Evolutionary conservation across 495 filamentous ascomycete species (phyloP).

Genomic region (Parmelia sp.): DNA sequence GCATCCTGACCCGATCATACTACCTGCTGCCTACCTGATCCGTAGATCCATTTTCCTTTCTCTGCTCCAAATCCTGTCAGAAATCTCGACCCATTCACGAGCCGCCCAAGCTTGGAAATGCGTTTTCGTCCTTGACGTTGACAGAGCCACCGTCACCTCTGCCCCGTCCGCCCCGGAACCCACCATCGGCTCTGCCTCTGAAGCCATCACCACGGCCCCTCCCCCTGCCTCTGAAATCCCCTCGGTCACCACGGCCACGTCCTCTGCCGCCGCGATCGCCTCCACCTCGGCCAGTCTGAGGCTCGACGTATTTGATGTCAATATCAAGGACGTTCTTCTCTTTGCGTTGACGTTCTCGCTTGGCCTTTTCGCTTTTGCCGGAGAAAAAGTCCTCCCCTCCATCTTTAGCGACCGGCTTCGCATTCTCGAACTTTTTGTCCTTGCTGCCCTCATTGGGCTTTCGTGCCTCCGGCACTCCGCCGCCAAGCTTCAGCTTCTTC

Average conservation of each 20-base stretch:
- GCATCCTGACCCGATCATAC: neutral
- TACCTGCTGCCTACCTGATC: slow-evolving; percentile 1
- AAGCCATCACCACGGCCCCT: slow-evolving; percentile 35
- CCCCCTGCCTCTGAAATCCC: slow-evolving; percentile 41
- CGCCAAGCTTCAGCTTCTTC: slow-evolving; percentile 69
- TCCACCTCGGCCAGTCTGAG: slow-evolving; percentile 39
- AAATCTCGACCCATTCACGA: slow-evolving; percentile 13
- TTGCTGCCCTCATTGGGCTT: slow-evolving; percentile 85
- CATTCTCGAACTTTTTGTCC: slow-evolving; percentile 88
- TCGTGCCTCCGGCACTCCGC: slow-evolving; percentile 56
- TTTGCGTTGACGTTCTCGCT: slow-evolving; percentile 87
- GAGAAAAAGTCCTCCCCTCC: slow-evolving; percentile 71
- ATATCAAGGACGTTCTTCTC: slow-evolving; percentile 83
- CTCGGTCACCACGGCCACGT: slow-evolving; percentile 37
- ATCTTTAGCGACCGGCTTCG: slow-evolving; percentile 68
- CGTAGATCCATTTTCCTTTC: neutral
- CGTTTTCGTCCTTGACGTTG: slow-evolving; percentile 59
- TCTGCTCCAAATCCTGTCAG: neutral
- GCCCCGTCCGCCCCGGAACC: slow-evolving; percentile 35
- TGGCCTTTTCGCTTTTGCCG: slow-evolving; percentile 68
- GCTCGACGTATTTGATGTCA: slow-evolving; percentile 71
- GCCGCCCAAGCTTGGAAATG: slow-evolving; percentile 67
- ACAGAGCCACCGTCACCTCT: slow-evolving; percentile 39
- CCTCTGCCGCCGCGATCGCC: slow-evolving; percentile 48
- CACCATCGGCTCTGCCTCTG: slow-evolving; percentile 39